Conservation (phyloP, 257 asterid genomes). For the Scutellaria galericulata region DNA sequence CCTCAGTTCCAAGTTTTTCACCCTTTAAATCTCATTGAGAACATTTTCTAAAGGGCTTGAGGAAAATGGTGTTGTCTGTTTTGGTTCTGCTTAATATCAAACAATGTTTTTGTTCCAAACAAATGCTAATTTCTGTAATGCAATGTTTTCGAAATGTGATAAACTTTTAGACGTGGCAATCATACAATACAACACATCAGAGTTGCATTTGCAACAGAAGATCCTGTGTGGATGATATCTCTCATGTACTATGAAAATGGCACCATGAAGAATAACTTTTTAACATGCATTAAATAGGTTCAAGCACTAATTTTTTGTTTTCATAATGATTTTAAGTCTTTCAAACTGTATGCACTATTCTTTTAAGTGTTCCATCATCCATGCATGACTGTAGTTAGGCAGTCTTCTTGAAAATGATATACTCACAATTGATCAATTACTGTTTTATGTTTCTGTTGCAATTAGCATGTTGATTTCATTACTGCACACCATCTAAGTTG, state of each 20-base stretch:
- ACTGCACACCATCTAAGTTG: slow-evolving; percentile 5
- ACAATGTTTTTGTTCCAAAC: neutral
- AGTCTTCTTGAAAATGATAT: slow-evolving; percentile 8
- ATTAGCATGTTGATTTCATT: neutral
- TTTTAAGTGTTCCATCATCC: neutral
- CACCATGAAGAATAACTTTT: neutral
- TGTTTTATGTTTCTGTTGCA: neutral
- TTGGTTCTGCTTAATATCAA: slow-evolving; percentile 3
- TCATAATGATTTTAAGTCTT: slow-evolving; percentile 1
- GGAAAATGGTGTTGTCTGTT: neutral
- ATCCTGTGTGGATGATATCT: neutral
- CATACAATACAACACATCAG: neutral
- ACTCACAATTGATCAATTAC: neutral
- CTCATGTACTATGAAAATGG: slow-evolving; percentile 4
- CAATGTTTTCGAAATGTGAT: neutral
- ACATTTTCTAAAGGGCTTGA: neutral
- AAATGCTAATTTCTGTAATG: neutral
- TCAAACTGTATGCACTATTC: slow-evolving; percentile 3
- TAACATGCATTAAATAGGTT: neutral
- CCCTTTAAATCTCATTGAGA: neutral
- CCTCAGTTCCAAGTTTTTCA: neutral
- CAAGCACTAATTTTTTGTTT: neutral
- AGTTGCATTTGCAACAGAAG: neutral
- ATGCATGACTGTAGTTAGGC: neutral
- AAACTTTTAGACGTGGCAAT: neutral